A percentile compares a stretch with the other conserved stretches of the same genome.
phyloP scores from a whole-genome alignment of 2,329 filamentous ascomycete species.

The Gaeumannomyces sp. region DNA sequence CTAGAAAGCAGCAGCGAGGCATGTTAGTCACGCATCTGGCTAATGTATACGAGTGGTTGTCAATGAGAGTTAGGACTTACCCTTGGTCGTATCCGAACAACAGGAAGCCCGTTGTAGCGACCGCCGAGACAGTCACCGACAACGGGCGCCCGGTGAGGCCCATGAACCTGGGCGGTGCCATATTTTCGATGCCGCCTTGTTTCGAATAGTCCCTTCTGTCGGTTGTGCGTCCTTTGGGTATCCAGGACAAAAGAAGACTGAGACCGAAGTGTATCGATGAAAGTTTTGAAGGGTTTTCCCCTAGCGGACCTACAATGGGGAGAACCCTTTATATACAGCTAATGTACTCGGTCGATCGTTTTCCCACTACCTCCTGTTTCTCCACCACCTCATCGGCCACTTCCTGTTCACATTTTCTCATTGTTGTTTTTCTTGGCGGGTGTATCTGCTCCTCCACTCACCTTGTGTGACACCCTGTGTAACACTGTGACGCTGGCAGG shows the following conservation, averaged over 20 bases:
- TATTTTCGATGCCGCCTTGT: conserved; percentile 20
- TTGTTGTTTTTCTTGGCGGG: neutral
- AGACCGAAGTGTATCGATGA: neutral
- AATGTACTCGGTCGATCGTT: neutral
- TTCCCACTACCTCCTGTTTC: neutral
- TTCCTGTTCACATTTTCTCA: neutral
- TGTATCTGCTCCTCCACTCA: neutral
- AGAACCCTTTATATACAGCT: neutral
- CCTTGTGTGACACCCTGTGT: neutral
- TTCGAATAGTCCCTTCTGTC: neutral
- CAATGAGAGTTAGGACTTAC: conserved; percentile 18
- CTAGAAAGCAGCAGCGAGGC: neutral
- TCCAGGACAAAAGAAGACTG: neutral
- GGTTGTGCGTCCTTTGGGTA: neutral
- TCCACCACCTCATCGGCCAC: neutral
- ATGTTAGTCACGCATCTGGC: neutral
- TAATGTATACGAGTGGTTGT: neutral
- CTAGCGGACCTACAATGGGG: neutral
- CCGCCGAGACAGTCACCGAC: conserved; percentile 51
- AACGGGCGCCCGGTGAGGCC: conserved; percentile 53
- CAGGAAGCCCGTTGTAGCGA: conserved; percentile 58
- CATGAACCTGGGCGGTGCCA: conserved; percentile 49
- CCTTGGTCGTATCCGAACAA: conserved; percentile 54
- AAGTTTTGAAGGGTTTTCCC: neutral
- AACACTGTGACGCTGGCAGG: neutral